Base-by-base conservation (phyloP, 305 asterid species). In the Plantago coronopus region DNA sequence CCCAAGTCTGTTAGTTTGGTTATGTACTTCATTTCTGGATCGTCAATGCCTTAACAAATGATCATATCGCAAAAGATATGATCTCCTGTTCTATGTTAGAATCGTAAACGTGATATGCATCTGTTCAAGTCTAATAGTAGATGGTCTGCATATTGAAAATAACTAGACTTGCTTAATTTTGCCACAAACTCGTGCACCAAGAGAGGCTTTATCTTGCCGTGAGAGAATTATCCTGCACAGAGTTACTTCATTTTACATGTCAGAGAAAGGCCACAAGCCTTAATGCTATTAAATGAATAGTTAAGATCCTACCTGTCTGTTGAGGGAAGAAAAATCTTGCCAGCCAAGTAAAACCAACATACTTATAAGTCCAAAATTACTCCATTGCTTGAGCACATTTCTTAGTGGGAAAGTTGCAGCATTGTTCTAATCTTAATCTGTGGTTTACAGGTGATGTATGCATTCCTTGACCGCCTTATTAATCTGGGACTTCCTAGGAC, bases 401-500 rank as follows among this genome's bases (percentile, higher is more conserved):
- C n/a, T n/a, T n/a, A n/a, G n/a, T n/a, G 22, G 14, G 17, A 31
- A 17, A 0, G 22, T 5, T 13, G 54, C 13, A 58, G 7, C 9
- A 17, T 54, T 20, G 19, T 59, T 27, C 61, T 56, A 62, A 63
- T 42, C 64, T n/a, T 64, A 66, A 23, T 72, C 61, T 61, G 37
- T 67, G 37, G 18, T 34, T 69, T 46, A 61, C 85, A 91, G 95
- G 78, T 93, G 66, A 85, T 93, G 99, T 82, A 79, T 67, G 59
- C 89, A 2, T 93, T 93, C 69, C 99, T 93, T 40, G 99, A 93
- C 25, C 87, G 99, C 62, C 86, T 93, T 68, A 87, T 93, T 56
- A 93, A 87, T 72, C 42, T 93, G 67, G 99, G 96, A 57, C 94
- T 93, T 73, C 96, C 99, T 34, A 72, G 97, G 76, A 82, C 93